Evolutionary conservation across 768 basidiomycete species (phyloP), one percentile per base, ranked within the genome.

Genomic region (Rhodotorula diobovata): DNA sequence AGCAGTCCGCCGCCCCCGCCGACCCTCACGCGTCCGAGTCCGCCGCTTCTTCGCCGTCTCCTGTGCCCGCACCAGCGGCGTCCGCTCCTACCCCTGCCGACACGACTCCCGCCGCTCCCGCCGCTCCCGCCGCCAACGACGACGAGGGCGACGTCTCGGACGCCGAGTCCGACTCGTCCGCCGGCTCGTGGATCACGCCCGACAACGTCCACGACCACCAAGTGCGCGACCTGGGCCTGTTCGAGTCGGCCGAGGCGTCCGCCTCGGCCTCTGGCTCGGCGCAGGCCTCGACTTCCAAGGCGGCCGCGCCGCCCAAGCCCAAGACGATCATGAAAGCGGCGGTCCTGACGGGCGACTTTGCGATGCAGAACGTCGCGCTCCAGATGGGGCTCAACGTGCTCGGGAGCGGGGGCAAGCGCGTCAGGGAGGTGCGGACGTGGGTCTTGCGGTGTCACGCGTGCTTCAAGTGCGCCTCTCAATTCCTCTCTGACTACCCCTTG

Each of bases 331-430:
- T 95, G 57, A 84, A 83, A 63, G 87, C 86, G 11, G 96, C 93
- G 28, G 96, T 94, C 79, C 93, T 98, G 90, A 98, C 96, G 16
- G 91, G 91, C 32, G 96, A 99, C 85, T 98, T 93, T 80, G 96
- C 96, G 28, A 96, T 99, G 88, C 96, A 99, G 81, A 99, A 99
- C 77, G 91, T 98, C 32, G 81, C 95, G 73, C 81, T 99, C 61
- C 94, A 96, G 80, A 93, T 98, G 90, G 90, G 90, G 0, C 81
- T 99, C 72, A 90, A 88, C 71, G 84, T 98, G 39, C 88, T 99
- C 20, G 88, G 93, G 16, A 85, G 90, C 14, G 92, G 93, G 72
- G 96, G 96, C 10, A 94, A 89, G 82, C 84, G 87, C 75, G 95
- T 99, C 68, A 86, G 89, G 73, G 90, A 87, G 77, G 88, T 98